These are phyloP conservation scores for Polyporus arcularius DNA, from an alignment of 768 basidiomycete genomes.

Conservation along the genomic window DNA sequence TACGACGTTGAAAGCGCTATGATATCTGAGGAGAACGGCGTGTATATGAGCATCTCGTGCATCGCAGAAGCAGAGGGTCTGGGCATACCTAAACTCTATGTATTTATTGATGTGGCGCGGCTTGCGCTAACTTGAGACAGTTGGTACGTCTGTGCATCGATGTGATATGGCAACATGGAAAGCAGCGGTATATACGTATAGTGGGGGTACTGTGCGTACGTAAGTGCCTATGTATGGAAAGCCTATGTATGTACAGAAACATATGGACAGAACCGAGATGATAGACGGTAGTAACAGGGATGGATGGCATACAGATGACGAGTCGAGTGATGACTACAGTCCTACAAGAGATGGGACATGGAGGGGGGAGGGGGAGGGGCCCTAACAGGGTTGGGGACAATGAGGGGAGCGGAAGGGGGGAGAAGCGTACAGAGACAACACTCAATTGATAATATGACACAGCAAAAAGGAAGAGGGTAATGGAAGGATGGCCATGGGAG, in stretches of 20 bases:
- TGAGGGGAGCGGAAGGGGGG: neutral
- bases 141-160: neutral
- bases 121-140: too few species aligned
- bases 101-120: too few species aligned
- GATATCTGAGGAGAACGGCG: too few species aligned
- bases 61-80: too few species aligned
- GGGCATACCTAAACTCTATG: too few species aligned
- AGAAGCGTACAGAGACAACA: constrained; percentile 15
- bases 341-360: constrained; percentile 7
- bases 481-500: neutral
- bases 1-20: too few species aligned
- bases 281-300: neutral
- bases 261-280: constrained; percentile 3
- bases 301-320: neutral
- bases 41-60: too few species aligned
- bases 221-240: neutral
- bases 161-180: neutral
- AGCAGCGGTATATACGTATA: neutral
- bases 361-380: neutral
- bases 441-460: constrained; percentile 10
- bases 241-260: neutral
- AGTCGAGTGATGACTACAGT: constrained; percentile 3
- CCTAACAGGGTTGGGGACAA: neutral
- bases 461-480: constrained; percentile 2
- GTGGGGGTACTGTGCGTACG: constrained; percentile 3